These are phyloP conservation scores for Colletotrichum gloeosporioides DNA, from an alignment of 2,329 filamentous ascomycete species.

Conservation along the genomic window DNA sequence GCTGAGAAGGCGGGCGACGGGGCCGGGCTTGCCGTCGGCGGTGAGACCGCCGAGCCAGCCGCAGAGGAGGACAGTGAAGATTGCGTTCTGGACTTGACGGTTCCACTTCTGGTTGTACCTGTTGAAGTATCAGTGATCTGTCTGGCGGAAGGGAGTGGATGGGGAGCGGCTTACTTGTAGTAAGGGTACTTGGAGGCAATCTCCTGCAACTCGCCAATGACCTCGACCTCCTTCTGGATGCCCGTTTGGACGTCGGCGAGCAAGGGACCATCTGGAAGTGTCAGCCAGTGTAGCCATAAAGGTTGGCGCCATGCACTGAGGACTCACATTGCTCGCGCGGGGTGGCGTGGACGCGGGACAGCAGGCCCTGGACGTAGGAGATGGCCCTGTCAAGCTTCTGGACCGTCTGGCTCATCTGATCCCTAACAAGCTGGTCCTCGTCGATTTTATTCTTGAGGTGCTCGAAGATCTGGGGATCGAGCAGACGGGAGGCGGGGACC, in stretches of 20 bases:
- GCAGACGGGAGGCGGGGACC: slow-evolving; percentile 33
- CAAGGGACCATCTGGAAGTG: slow-evolving; percentile 74
- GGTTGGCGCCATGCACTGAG: not conserved
- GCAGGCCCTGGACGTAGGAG: slow-evolving; percentile 78
- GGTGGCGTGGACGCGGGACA: slow-evolving; percentile 91
- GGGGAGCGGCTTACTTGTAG: slow-evolving; percentile 73
- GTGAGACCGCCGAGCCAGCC: slow-evolving; percentile 82
- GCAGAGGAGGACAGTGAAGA: slow-evolving; percentile 59
- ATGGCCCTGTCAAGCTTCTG: slow-evolving; percentile 85
- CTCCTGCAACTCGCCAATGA: slow-evolving; percentile 71
- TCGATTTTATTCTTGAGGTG: slow-evolving; percentile 89
- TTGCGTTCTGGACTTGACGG: slow-evolving; percentile 81
- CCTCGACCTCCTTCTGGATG: slow-evolving; percentile 75
- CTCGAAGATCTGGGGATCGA: slow-evolving; percentile 86
- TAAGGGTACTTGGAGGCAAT: slow-evolving; percentile 89
- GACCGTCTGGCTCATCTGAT: slow-evolving; percentile 82
- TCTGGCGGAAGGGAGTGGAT: not conserved
- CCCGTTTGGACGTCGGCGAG: slow-evolving; percentile 73
- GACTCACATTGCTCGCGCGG: slow-evolving; percentile 62
- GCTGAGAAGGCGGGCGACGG: slow-evolving; percentile 74
- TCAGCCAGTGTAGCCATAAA: slow-evolving; percentile 54
- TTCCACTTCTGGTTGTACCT: slow-evolving; percentile 87
- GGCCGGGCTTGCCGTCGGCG: slow-evolving; percentile 54
- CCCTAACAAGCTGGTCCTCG: slow-evolving; percentile 80
- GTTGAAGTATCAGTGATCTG: not conserved